Evolutionary conservation across 1,139 yeast species (phyloP).

Genomic region (Sugiyamaella novakii): DNA sequence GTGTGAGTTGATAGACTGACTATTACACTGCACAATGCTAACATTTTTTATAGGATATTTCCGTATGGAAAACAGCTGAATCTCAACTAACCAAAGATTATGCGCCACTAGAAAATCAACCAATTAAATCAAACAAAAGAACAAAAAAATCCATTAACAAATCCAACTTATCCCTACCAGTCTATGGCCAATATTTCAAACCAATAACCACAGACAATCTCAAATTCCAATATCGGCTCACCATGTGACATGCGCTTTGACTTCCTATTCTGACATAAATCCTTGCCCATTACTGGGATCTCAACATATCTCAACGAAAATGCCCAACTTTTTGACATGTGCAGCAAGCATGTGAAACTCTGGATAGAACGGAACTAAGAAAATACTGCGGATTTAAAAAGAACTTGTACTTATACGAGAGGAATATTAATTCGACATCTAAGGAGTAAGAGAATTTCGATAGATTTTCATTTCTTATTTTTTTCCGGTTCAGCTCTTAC

Average conservation of each 20-base stretch:
- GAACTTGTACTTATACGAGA: too few relatives aligned
- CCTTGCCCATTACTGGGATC: slow-evolving; percentile 12
- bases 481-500: too few relatives aligned
- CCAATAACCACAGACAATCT: not conserved
- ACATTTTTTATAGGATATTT: slow-evolving; percentile 13
- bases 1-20: slow-evolving; percentile 5
- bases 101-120: not conserved
- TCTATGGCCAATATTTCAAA: slow-evolving; percentile 1
- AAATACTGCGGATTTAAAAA: not conserved
- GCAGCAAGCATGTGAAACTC: slow-evolving; percentile 14
- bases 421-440: too few relatives aligned
- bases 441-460: too few relatives aligned
- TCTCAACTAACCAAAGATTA: not conserved
- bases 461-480: too few relatives aligned
- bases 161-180: not conserved
- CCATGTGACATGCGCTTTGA: slow-evolving; percentile 8
- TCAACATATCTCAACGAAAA: slow-evolving; percentile 18
- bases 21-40: too few relatives aligned
- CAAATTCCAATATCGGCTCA: not conserved
- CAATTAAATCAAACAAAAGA: not conserved
- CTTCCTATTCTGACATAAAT: slow-evolving; percentile 1
- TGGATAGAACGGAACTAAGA: slow-evolving; percentile 7
- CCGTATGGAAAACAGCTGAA: slow-evolving; percentile 12
- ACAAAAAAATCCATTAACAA: not conserved
- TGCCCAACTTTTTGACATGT: slow-evolving; percentile 16